phyloP scores from a whole-genome alignment of 2,329 filamentous ascomycete genomes.

The Mycosphaerella sp. region DNA sequence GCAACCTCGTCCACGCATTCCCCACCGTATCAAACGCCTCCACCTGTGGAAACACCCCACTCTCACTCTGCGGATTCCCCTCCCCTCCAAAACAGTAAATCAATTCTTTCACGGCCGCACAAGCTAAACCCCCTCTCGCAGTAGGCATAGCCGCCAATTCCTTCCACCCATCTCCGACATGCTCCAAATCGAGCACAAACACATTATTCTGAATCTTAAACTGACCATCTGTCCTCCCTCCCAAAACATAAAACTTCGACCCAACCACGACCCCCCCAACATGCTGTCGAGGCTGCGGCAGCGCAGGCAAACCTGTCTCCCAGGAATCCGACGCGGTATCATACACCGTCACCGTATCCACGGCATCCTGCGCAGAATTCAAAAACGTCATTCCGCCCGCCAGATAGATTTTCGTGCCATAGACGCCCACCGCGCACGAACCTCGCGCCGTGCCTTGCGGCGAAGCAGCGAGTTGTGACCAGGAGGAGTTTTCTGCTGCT shows the following conservation, averaged over 20 bases:
- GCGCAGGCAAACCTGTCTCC: constrained; percentile 2
- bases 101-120: neutral
- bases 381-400: constrained; percentile 12
- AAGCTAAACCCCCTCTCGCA: constrained; percentile 9
- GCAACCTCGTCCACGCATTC: constrained; percentile 3
- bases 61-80: constrained; percentile 2
- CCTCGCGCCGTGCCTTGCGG: constrained; percentile 9
- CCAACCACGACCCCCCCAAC: constrained; percentile 8
- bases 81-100: constrained; percentile 14
- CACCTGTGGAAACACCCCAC: constrained; percentile 4
- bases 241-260: constrained; percentile 7
- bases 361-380: neutral
- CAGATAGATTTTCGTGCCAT: constrained; percentile 8
- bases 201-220: constrained; percentile 7
- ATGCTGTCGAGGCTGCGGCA: constrained; percentile 11
- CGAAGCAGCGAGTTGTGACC: neutral
- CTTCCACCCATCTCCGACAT: constrained; percentile 1
- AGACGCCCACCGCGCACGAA: constrained; percentile 9
- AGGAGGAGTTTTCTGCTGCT: neutral
- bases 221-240: constrained; percentile 7
- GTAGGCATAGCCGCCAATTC: constrained; percentile 8
- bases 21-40: constrained; percentile 6
- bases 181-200: constrained; percentile 6
- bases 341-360: constrained; percentile 7
- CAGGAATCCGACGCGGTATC: constrained; percentile 4